Base-by-base conservation (phyloP, 306 rosid species). In the Malus sieversii region DNA sequence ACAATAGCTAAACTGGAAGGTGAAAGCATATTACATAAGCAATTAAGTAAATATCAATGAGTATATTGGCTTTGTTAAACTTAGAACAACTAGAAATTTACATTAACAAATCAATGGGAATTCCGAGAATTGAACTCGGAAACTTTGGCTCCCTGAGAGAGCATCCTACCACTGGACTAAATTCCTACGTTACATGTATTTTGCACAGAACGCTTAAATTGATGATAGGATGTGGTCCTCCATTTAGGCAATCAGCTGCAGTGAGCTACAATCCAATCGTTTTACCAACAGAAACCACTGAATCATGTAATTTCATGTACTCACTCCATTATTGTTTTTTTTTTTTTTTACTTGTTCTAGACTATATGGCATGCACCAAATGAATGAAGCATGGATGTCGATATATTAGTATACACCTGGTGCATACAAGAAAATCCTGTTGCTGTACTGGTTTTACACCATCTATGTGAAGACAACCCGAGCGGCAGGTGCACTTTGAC, bases 101-200 rank as follows among this genome's bases (percentile, higher is more conserved):
- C 63, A 58, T 58, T 8, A 58, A 70, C 22, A 27, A 59, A 20
- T 9, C 32, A 19, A 59, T 74, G 83, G 75, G 76, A 70, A 72
- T 76, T 76, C 75, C 66, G 71, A 76, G 78, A 81, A 76, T 76
- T 76, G 84, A 81, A 81, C 84, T 81, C 78, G 81, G 64, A 74
- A 81, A 71, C 75, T 71, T 81, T 71, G 70, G 78, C 78, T 81
- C 84, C 78, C 78, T 76, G 65, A 81, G 84, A 77, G 40, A 76
- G 80, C 78, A 71, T 81, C 84, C 81, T 81, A 66, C 78, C 78
- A 76, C 78, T 66, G 84, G 81, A 76, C 81, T 76, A 81, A 81
- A 81, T 76, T 74, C 75, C 74, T 0, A 38, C 8, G 29, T 75
- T 30, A 23, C 18, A 4, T 0, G 10, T 9, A 22, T 10, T 18